Percentiles rank a stretch among this genome's conserved stretches.
phyloP scores from a whole-genome alignment of 768 basidiomycete genomes.

The Pholiota conissans region DNA sequence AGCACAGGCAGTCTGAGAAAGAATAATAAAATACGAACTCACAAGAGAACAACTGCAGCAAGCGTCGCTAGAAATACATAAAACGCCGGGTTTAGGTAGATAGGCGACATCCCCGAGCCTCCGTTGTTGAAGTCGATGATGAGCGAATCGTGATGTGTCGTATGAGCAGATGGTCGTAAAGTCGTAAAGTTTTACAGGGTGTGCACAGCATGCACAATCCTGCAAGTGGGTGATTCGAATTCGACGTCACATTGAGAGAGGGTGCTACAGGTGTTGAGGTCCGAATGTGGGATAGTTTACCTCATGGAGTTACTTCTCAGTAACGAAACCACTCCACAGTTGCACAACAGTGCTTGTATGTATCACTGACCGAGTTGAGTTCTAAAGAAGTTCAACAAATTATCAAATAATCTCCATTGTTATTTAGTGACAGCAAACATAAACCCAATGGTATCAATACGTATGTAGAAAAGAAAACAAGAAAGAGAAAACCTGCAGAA shows the following conservation, averaged over 20 bases:
- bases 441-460: neutral
- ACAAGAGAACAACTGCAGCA: slow-evolving; percentile 28
- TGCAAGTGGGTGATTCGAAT: neutral
- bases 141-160: neutral
- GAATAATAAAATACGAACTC: slow-evolving; percentile 5
- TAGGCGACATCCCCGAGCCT: slow-evolving; percentile 7
- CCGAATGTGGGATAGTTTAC: neutral
- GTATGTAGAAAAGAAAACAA: neutral
- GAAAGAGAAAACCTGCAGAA: too few relatives aligned
- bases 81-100: slow-evolving; percentile 22
- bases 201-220: neutral
- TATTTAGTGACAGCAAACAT: too few relatives aligned
- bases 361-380: too few relatives aligned
- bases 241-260: too few relatives aligned
- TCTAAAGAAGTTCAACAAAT: too few relatives aligned
- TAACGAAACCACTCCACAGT: too few relatives aligned
- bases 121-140: neutral
- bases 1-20: neutral
- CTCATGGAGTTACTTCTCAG: neutral
- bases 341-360: too few relatives aligned
- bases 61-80: slow-evolving; percentile 24
- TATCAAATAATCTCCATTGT: too few relatives aligned
- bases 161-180: neutral
- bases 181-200: neutral
- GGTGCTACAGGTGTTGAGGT: neutral